Percentiles rank a stretch among this genome's conserved stretches.
Conservation (phyloP, 805 yeast genomes). For the Sugiyamaella americana region DNA sequence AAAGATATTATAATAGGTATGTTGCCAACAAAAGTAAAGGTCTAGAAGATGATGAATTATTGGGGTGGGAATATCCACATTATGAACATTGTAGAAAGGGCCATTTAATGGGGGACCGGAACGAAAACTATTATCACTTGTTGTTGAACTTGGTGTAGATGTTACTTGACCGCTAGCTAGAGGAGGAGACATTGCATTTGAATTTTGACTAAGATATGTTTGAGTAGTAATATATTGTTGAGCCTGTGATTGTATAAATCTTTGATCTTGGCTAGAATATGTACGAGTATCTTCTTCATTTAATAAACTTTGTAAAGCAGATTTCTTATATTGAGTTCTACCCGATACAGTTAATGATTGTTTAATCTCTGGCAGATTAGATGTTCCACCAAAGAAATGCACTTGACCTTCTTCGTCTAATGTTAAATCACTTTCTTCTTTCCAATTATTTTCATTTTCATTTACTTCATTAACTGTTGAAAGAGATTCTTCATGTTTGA, state of each 20-base stretch:
- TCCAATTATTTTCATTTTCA: conserved; percentile 9
- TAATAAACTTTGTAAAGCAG: neutral
- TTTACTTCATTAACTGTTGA: conserved; percentile 3
- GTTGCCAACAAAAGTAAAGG: conserved; percentile 22
- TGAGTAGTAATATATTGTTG: too few relatives aligned
- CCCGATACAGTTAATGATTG: conserved; percentile 8
- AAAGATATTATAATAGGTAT: conserved; percentile 17
- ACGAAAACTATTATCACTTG: neutral
- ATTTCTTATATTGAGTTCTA: conserved; percentile 1
- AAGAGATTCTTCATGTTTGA: neutral
- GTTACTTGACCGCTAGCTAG: conserved; percentile 2
- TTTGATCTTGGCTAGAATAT: neutral
- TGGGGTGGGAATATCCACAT: conserved; percentile 11
- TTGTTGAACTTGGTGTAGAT: neutral
- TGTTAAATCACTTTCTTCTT: conserved; percentile 12
- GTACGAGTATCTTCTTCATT: neutral
- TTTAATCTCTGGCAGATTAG: conserved; percentile 14
- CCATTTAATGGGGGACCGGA: conserved; percentile 1
- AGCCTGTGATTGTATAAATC: neutral
- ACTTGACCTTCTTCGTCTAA: conserved; percentile 19
- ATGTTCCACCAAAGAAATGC: conserved; percentile 20
- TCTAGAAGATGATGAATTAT: conserved; percentile 15
- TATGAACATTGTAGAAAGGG: conserved; percentile 3
- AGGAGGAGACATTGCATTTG: neutral
- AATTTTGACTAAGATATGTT: too few relatives aligned